Conservation (phyloP, 2,329 filamentous ascomycete species). For the Botrytis sinoallii region DNA sequence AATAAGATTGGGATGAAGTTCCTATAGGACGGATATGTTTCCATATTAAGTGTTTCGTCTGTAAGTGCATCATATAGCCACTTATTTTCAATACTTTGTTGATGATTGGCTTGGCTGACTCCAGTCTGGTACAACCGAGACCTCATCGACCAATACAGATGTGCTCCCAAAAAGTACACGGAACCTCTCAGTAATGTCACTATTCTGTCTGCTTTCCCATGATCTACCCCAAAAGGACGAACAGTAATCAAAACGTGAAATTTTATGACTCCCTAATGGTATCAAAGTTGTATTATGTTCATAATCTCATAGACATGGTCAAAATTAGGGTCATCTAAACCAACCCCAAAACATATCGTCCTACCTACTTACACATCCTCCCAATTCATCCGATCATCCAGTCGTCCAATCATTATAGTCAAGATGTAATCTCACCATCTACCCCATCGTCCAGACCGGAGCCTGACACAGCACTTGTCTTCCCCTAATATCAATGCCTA, state of each 20-base stretch:
- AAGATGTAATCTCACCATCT: constrained; percentile 11
- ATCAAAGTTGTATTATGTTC: constrained; percentile 5
- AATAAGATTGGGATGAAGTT: not conserved
- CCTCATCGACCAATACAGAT: not conserved
- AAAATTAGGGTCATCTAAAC: not conserved
- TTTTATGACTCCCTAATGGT: constrained; percentile 3
- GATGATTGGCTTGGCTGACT: not conserved
- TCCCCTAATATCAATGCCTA: constrained; percentile 70
- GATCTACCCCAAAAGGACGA: not conserved
- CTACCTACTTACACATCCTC: not conserved
- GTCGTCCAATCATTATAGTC: constrained; percentile 8
- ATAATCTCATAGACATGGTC: constrained; percentile 1
- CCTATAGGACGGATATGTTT: not conserved
- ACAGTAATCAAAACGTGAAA: not conserved
- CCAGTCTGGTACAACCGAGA: too few relatives aligned
- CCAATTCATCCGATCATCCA: constrained; percentile 13
- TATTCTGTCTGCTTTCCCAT: not conserved
- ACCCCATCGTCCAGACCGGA: constrained; percentile 63
- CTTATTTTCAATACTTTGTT: not conserved
- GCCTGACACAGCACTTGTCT: constrained; percentile 74
- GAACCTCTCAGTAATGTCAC: not conserved
- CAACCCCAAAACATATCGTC: not conserved
- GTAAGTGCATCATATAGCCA: not conserved
- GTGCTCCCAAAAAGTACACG: not conserved
- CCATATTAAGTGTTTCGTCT: not conserved